A percentile compares a stretch with the other conserved stretches of the same genome.
phyloP scores from a whole-genome alignment of 192 early-diverging fungal genomes.

The Rhizophagus clarus region DNA sequence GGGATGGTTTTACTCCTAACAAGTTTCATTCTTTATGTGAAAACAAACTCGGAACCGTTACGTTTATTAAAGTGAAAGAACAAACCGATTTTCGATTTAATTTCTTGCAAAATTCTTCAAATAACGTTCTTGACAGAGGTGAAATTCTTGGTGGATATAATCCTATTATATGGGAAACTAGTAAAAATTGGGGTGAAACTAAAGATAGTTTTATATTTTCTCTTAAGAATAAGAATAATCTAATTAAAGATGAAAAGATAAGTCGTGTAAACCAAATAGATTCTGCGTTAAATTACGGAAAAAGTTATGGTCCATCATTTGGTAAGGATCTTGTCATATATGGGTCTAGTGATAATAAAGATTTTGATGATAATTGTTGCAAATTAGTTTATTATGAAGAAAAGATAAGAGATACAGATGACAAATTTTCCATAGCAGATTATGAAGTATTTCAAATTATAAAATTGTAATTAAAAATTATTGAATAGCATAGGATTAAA shows the following conservation, averaged over 20 bases:
- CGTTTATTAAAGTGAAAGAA: too few relatives aligned
- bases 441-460: neutral
- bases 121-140: too few relatives aligned
- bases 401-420: neutral
- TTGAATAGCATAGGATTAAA: too few relatives aligned
- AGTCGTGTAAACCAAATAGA: neutral
- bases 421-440: neutral
- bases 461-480: too few relatives aligned
- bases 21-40: neutral
- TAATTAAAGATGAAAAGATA: neutral
- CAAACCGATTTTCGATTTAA: too few relatives aligned
- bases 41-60: too few relatives aligned
- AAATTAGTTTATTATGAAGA: neutral
- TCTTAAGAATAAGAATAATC: neutral
- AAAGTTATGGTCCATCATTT: neutral
- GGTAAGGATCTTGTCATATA: neutral
- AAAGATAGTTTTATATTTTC: neutral
- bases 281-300: neutral
- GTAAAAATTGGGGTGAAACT: neutral
- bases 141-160: neutral
- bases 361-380: neutral
- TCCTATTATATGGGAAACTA: neutral
- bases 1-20: neutral
- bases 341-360: neutral
- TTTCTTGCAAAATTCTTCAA: too few relatives aligned